Base-by-base conservation (phyloP, 805 yeast genomes). In the Hanseniaspora occidentalis region DNA sequence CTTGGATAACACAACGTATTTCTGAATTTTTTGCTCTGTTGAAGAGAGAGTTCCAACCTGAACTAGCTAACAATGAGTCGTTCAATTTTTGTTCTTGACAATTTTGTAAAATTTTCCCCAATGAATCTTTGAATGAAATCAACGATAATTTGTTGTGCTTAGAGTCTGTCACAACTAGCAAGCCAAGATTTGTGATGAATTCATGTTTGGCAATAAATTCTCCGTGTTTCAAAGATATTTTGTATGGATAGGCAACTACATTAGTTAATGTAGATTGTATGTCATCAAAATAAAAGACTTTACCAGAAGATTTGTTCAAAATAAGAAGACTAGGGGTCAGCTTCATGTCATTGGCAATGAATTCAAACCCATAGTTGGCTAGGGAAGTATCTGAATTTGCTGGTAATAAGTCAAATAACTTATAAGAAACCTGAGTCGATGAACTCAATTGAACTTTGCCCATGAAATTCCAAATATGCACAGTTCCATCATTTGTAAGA, bases 271-370 rank as follows among this genome's bases (percentile, higher is more conserved):
- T 16, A 29, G 18, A 29, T n/a, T 29, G 33, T 4, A 29, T 29
- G 19, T 84, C 73, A 51, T 84, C 94, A 62, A 79, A 81, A 57
- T 78, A 86, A 20, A 70, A 69, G 37, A 82, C 58, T 16, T 57
- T 52, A 0, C 95, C 94, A 0, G 74, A 50, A 16, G 65, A 54
- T 1, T 78, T 64, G 51, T 79, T 74, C 17, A 84, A 66, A 5
- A 79, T 70, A 6, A 81, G 76, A 31, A 85, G 59, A 8, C 95
- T 95, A 0, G 94, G 89, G 39, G 67, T 68, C 2, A 54, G 44
- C 18, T 29, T 29, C 18, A 29, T n/a, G 18, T 14, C n/a, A 42
- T 25, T 13, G 20, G 21, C 18, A n/a, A 29, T 16, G 17, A 29
- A 29, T 29, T 29, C 33, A 29, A 29, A 29, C 8, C 9, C 33